Evolutionary conservation across 805 yeast species (phyloP), one percentile per base, ranked within the genome.

Genomic region (Metschnikowia reukaufii): DNA sequence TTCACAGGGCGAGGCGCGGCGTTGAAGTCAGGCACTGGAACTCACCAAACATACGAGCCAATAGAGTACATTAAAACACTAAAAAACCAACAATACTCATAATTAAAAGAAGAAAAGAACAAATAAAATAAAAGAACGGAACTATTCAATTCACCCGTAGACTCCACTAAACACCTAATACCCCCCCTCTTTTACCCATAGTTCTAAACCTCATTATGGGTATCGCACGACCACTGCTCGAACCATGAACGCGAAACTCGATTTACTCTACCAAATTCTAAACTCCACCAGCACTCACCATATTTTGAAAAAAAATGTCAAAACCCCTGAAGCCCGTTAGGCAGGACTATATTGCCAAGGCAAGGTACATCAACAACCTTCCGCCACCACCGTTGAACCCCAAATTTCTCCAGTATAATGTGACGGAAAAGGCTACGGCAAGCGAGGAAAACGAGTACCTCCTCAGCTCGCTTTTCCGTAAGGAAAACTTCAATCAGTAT

Each of bases 311-410:
- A 25, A 25, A 25, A 4, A 66, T 65, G 67, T 62, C 70, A 9
- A 59, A 61, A 30, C 54, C 47, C 13, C 62, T 45, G 20, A 64
- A 67, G 55, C 69, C 74, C 39, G 75, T 77, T 52, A 80, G 83
- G 63, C 91, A 85, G 62, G 91, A 86, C 47, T 86, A 83, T 60
- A 82, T 86, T 46, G 95, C 96, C 38, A 84, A 86, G 56, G 80
- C 86, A 44, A 79, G 96, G 60, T 92, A 90, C 65, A 81, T 81
- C 49, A 94, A 94, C 64, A 86, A 82, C 59, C 74, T 94, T 19
- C 99, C 99, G 5, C 91, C 97, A 2, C 98, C 98, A 8, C 86
- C 92, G 19, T 76, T 94, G 51, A 89, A 96, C 38, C 97, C 99
- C 25, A 88, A 86, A 63, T 76, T 91, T 47, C 66, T 94, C 44